These are phyloP conservation scores for Furcasterigmium sp. DNA, from an alignment of 2,329 filamentous ascomycete species.

Conservation along the genomic window DNA sequence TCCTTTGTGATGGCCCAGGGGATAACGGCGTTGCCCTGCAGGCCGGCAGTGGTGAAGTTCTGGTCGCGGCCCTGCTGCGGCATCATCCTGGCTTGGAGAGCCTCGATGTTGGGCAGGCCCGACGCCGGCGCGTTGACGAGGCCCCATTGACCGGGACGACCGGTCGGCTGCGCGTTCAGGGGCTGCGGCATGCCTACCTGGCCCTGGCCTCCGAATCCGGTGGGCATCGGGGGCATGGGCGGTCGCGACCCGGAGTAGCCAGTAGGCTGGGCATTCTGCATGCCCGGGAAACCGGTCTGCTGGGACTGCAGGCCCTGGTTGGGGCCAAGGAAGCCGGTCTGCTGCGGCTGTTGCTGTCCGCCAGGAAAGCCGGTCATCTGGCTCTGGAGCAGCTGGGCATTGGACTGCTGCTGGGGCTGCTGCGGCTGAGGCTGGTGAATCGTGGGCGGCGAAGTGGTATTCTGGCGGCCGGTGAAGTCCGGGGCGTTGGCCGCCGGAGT, in stretches of 20 bases:
- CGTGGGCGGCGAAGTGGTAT: conserved; percentile 42
- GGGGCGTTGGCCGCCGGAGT: conserved; percentile 59
- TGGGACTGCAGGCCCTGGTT: conserved; percentile 59
- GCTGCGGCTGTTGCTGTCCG: conserved; percentile 24
- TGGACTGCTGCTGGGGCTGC: conserved; percentile 72
- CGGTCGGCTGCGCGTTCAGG: conserved; percentile 90
- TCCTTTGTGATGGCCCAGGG: conserved; percentile 99
- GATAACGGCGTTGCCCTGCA: conserved; percentile 90
- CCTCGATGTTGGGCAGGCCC: conserved; percentile 90
- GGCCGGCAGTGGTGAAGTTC: conserved; percentile 75
- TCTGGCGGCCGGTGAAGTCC: conserved; percentile 55
- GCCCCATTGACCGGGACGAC: conserved; percentile 93
- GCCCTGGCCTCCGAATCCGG: conserved; percentile 50
- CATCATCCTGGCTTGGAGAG: conserved; percentile 92
- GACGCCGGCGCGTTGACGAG: conserved; percentile 88
- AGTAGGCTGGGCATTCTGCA: conserved; percentile 65
- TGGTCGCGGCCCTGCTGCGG: conserved; percentile 89
- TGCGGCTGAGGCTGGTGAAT: conserved; percentile 64
- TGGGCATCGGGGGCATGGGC: conserved; percentile 77
- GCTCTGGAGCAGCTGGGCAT: conserved; percentile 55
- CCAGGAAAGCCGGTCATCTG: conserved; percentile 66
- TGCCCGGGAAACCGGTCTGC: conserved; percentile 63
- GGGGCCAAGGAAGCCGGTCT: conserved; percentile 53
- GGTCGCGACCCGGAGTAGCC: conserved; percentile 77
- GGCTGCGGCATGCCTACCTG: conserved; percentile 61